These are phyloP conservation scores for Recurvomyces mirabilis DNA, from an alignment of 495 filamentous ascomycete genomes.

Conservation along the genomic window DNA sequence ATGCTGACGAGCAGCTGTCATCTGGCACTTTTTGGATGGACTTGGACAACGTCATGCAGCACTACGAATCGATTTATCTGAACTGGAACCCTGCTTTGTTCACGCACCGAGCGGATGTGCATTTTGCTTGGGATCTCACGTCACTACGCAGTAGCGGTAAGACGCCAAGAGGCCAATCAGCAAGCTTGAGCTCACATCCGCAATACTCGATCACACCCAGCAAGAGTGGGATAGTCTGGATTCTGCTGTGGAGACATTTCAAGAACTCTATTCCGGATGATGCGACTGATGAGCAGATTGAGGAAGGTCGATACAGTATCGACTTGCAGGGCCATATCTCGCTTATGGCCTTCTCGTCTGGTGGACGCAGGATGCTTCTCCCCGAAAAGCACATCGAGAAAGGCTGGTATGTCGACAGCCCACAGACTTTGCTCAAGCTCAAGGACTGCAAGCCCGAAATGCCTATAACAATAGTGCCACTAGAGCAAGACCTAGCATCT, in stretches of 20 bases:
- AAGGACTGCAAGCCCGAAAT: conserved; percentile 43
- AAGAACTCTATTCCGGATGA: conserved; percentile 23
- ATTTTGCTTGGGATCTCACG: conserved; percentile 77
- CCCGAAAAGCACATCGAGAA: conserved; percentile 54
- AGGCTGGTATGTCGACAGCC: conserved; percentile 83
- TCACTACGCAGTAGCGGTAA: conserved; percentile 43
- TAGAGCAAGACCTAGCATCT: conserved; percentile 62
- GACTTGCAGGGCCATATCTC: conserved; percentile 64
- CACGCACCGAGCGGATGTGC: conserved; percentile 65
- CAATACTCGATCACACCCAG: conserved; percentile 62
- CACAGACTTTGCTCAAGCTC: conserved; percentile 75
- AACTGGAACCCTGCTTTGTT: conserved; percentile 96
- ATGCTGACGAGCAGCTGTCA: conserved; percentile 24
- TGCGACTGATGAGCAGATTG: conserved; percentile 17
- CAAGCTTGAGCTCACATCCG: conserved; percentile 34
- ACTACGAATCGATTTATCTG: conserved; percentile 89
- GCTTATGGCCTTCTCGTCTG: conserved; percentile 62
- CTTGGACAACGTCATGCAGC: conserved; percentile 68
- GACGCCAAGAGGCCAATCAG: conserved; percentile 11
- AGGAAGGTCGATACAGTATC: conserved; percentile 7
- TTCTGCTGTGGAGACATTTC: conserved; percentile 79
- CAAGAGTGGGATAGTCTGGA: conserved; percentile 56
- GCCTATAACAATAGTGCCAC: conserved; percentile 66
- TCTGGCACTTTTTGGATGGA: conserved; percentile 89
- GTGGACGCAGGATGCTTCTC: conserved; percentile 63